Evolutionary conservation across 2,329 filamentous ascomycete genomes (phyloP), one percentile per base, ranked within the genome.

Genomic region (Tolypocladium amazonense): DNA sequence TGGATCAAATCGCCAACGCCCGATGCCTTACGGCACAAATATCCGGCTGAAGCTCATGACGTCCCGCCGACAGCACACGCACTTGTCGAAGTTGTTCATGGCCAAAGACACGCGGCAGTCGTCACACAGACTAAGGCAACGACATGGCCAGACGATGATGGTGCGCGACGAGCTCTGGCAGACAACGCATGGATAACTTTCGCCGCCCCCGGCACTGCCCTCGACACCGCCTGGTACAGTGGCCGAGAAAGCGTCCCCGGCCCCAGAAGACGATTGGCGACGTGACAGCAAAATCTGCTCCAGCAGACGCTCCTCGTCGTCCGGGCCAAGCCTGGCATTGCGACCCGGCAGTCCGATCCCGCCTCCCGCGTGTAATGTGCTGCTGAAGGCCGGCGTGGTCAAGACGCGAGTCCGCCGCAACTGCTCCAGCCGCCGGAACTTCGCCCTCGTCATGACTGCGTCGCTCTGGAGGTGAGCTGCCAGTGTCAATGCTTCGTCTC

Each of bases 61-160:
- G 67, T 94, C 89, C 60, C 90, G 85, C 57, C 94, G 83, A 72
- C 94, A 97, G 68, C 93, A 97, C 45, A 97, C 92, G 71, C 94
- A 99, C 70, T 90, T 95, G 64, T 92, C 90, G 71, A 96, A 97
- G 72, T 97, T 97, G 72, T 97, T 95, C 86, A 96, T 92, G 4
- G 94, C 94, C 63, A 97, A 80, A 52, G 90, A 93, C 41, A 97
- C 89, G 38, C 94, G 82, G 71, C 94, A 97, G 65, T 97, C 94
- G 72, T 99, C 94, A 71, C 94, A 97, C 15, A 97, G 81, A 65
- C 90, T 93, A 60, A 99, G 80, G 71, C 94, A 99, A 2, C 94
- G 89, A 71, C 94, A 99, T 0, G 94, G 94, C 94, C 94, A 97
- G 2, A 96, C 88, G 59, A 99, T 89, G 62, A 97, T 89, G 9